Conservation (phyloP, 1,139 yeast genomes). For the Blastobotrys aristatus region DNA sequence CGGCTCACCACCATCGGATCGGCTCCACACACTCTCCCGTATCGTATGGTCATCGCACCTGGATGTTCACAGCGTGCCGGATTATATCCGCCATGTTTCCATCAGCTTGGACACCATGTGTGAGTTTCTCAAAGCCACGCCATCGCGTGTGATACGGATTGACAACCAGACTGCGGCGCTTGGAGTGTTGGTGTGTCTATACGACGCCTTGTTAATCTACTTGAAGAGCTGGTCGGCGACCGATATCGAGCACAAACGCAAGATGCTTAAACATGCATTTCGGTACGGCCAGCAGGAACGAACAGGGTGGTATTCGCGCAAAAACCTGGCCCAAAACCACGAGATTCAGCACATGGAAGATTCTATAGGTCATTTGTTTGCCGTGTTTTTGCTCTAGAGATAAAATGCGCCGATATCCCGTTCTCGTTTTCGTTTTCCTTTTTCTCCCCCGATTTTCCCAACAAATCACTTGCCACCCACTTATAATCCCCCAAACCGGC, state of each 20-base stretch:
- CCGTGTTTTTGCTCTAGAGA: not conserved
- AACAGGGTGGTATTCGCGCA: conserved; percentile 1
- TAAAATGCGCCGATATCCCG: not conserved
- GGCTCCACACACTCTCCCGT: conserved; percentile 8
- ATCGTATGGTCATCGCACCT: conserved; percentile 7
- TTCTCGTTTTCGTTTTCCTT: not conserved
- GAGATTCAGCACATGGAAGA: not conserved
- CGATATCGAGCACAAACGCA: not conserved
- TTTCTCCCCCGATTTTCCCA: too few relatives aligned
- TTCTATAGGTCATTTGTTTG: not conserved
- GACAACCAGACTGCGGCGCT: conserved; percentile 2
- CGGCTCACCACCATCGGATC: not conserved
- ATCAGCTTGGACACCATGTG: conserved; percentile 3
- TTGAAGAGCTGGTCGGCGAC: not conserved
- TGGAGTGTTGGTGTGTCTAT: conserved; percentile 1
- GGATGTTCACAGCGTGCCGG: not conserved
- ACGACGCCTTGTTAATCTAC: conserved; percentile 6
- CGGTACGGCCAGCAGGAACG: conserved; percentile 5
- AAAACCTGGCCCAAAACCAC: not conserved
- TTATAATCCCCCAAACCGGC: too few relatives aligned
- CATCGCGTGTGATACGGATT: not conserved
- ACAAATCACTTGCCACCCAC: too few relatives aligned
- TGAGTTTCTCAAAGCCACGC: conserved; percentile 3
- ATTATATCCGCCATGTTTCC: conserved; percentile 3
- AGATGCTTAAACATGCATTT: conserved; percentile 2